phyloP scores from a whole-genome alignment of 2,329 filamentous ascomycete genomes.

The Paraphoma sp. region DNA sequence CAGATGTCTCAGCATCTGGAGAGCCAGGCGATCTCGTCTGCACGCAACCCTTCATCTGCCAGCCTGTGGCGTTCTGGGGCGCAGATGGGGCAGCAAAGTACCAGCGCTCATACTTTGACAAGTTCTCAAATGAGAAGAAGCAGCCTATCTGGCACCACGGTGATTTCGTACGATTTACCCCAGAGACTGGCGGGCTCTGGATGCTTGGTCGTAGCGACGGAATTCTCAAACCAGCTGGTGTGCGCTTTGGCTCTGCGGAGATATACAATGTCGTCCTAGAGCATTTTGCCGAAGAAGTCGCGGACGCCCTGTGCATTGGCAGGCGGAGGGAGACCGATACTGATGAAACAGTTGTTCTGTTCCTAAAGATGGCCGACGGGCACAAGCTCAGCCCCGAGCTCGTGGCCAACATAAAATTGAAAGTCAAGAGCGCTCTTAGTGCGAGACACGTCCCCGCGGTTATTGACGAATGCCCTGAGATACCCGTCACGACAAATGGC shows the following conservation, averaged over 20 bases:
- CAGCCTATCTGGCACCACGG: constrained; percentile 87
- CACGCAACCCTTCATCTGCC: constrained; percentile 83
- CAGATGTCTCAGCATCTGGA: constrained; percentile 65
- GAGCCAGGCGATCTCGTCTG: constrained; percentile 90
- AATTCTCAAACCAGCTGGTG: constrained; percentile 88
- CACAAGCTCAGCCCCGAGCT: constrained; percentile 66
- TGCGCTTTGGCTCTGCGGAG: constrained; percentile 91
- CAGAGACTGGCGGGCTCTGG: constrained; percentile 75
- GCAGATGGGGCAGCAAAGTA: constrained; percentile 77
- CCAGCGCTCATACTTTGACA: constrained; percentile 83
- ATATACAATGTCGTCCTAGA: constrained; percentile 94
- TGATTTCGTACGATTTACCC: constrained; percentile 81
- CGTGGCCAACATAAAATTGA: constrained; percentile 67
- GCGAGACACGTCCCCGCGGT: constrained; percentile 87
- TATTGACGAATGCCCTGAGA: constrained; percentile 81
- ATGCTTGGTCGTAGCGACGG: constrained; percentile 95
- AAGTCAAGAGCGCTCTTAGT: constrained; percentile 79
- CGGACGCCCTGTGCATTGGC: constrained; percentile 89
- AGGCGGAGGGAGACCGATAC: constrained; percentile 72
- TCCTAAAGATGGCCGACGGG: constrained; percentile 76
- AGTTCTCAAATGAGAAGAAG: constrained; percentile 63
- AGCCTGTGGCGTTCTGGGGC: constrained; percentile 90
- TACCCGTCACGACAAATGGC: constrained; percentile 90
- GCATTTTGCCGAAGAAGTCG: constrained; percentile 78
- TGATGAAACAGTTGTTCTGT: constrained; percentile 88